Evolutionary conservation across 768 basidiomycete genomes (phyloP), one percentile per base, ranked within the genome.

Genomic region (Tylopilus balloui): DNA sequence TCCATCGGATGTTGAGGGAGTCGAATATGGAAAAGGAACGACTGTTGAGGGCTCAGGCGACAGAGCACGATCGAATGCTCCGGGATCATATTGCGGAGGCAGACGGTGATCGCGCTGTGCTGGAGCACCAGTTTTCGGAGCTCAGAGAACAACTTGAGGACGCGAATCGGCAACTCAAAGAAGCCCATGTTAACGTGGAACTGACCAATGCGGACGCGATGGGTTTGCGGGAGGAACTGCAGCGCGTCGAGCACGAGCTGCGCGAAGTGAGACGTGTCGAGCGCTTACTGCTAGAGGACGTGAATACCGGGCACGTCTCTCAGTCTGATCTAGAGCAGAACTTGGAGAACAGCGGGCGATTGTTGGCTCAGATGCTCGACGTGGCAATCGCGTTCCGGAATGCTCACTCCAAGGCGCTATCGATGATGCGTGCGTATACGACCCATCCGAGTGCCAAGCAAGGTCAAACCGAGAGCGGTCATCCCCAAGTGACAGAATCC

Each of bases 1-100:
- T 81, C 24, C 77, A 83, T 49, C 72, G 72, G 43, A 84, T 87
- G 36, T 68, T 92, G 42, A 78, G 74, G 53, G 79, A 86, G 50
- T 83, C 87, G 3, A 76, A 80, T 35, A 67, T 67, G 53, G 92
- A 96, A 69, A 90, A 91, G 68, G 92, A 95, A 48, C 72, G 84
- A 19, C 71, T 91, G 14, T 69, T 92, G 48, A 79, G 76, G 35
- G 77, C 74, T 3, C 89, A 92, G 62, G 85, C 87, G 7, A 80
- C 78, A 13, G 88, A 77, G 59, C 75, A 82, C 48, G 83, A 85
- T 50, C 70, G 78, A 28, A 66, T 75, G 37, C 81, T 96, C 53
- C 80, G 91, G 1, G 92, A 96, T 63, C 88, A 93, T 58, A 85
- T 88, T 47, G 88, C 88, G 3, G 94, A 98, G 66, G 89, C 92